Conservation (phyloP, 345 rosid genomes). For the Hibiscus trionum region DNA sequence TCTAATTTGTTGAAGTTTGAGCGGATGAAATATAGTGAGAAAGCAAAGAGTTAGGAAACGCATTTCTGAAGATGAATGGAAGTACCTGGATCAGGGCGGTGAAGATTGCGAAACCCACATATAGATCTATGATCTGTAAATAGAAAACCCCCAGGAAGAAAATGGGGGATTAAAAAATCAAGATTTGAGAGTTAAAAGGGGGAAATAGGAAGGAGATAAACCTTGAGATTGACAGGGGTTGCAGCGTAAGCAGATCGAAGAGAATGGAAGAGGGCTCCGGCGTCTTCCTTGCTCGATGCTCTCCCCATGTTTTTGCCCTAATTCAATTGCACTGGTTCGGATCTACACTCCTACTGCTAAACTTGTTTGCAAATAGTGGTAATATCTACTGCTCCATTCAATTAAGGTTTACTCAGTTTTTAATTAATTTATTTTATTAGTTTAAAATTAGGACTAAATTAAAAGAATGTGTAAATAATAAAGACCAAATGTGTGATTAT, state of each 20-base stretch:
- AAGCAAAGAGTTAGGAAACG: background rate
- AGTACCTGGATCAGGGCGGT: constrained; percentile 78
- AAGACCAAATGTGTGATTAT: too few relatives aligned
- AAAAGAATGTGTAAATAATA: too few relatives aligned
- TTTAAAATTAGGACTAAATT: too few relatives aligned
- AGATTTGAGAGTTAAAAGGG: background rate
- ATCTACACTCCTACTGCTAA: background rate
- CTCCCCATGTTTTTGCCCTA: constrained; percentile 37
- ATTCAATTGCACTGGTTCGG: background rate
- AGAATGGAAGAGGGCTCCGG: constrained; percentile 61
- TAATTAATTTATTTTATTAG: too few relatives aligned
- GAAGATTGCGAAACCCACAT: constrained; percentile 64
- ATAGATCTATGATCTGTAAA: constrained; percentile 75
- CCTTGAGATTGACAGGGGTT: constrained; percentile 66
- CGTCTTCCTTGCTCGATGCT: constrained; percentile 48
- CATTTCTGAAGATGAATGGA: background rate
- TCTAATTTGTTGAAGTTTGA: background rate
- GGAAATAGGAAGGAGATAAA: background rate
- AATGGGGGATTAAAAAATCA: background rate
- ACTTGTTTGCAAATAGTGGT: too few relatives aligned
- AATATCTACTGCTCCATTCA: too few relatives aligned
- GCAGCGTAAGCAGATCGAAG: constrained; percentile 66
- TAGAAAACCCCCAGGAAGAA: background rate
- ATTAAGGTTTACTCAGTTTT: too few relatives aligned
- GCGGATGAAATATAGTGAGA: background rate